Evolutionary conservation across 2,329 filamentous ascomycete species (phyloP).

Genomic region (Emergomyces orientalis): DNA sequence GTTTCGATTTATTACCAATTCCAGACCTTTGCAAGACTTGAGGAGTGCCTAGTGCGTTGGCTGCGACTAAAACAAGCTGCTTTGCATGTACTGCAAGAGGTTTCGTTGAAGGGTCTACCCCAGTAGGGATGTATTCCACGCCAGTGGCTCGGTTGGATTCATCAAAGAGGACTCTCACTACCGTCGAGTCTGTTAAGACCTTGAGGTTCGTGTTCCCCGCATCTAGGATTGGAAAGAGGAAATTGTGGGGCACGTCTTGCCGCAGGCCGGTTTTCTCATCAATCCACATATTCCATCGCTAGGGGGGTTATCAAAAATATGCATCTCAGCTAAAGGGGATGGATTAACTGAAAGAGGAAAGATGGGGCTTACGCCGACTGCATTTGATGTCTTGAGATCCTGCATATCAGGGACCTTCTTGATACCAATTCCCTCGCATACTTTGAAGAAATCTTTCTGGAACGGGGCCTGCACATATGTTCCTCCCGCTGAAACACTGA

Average conservation of each 20-base stretch:
- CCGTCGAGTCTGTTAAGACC: constrained; percentile 48
- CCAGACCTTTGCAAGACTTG: constrained; percentile 54
- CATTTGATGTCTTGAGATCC: constrained; percentile 15
- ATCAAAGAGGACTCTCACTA: constrained; percentile 48
- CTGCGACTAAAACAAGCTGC: constrained; percentile 46
- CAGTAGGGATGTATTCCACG: constrained; percentile 49
- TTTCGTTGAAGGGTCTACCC: constrained; percentile 31
- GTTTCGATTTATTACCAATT: constrained; percentile 44
- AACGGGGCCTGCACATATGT: constrained; percentile 14
- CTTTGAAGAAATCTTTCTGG: constrained; percentile 15
- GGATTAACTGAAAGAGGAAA: too few relatives aligned
- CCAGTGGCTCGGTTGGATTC: constrained; percentile 47
- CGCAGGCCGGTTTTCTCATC: constrained; percentile 14
- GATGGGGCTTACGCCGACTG: constrained; percentile 12
- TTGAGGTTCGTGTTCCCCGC: constrained; percentile 35
- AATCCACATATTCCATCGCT: constrained; percentile 18
- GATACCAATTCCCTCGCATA: constrained; percentile 13
- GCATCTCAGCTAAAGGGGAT: neutral
- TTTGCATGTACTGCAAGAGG: constrained; percentile 39
- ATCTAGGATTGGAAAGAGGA: constrained; percentile 16
- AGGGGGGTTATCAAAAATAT: neutral
- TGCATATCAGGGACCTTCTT: constrained; percentile 12
- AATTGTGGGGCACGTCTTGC: constrained; percentile 16
- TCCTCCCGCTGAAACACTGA: constrained; percentile 14
- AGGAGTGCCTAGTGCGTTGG: constrained; percentile 37